phyloP scores from a whole-genome alignment of 139 green algal species.

The Haematococcus sp. region DNA sequence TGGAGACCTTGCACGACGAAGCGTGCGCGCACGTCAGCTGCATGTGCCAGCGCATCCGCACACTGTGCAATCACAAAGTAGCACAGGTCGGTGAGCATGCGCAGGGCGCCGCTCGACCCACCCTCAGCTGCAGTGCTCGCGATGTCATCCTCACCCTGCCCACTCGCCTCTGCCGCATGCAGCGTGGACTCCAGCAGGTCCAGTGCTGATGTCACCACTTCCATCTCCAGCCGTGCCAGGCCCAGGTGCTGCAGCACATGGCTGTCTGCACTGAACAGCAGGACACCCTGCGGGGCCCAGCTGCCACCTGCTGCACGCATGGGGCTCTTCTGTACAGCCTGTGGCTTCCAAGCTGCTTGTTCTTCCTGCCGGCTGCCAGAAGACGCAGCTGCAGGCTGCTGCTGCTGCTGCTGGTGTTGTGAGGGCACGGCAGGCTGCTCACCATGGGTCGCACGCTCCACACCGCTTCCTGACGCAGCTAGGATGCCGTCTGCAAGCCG shows the following conservation, averaged over 20 bases:
- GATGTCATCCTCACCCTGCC: background rate
- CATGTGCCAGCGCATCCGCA: background rate
- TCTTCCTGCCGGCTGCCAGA: no score
- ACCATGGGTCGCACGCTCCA: no score
- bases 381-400: no score
- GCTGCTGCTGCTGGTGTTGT: slow-evolving; percentile 2
- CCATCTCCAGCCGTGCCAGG: slow-evolving; percentile 8
- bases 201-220: background rate
- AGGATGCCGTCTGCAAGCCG: background rate
- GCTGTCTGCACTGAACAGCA: background rate
- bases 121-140: background rate
- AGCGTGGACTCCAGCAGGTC: background rate
- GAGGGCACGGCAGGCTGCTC: background rate
- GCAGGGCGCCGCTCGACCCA: background rate
- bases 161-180: background rate
- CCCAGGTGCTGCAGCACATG: background rate
- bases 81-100: slow-evolving; percentile 7
- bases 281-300: background rate
- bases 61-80: background rate
- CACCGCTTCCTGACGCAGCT: background rate
- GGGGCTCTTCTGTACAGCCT: background rate
- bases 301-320: background rate
- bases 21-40: background rate
- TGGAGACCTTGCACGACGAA: no score
- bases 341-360: no score